These are phyloP conservation scores for Nidula niveotomentosa DNA, from an alignment of 1,284 basidiomycete genomes.

Conservation along the genomic window DNA sequence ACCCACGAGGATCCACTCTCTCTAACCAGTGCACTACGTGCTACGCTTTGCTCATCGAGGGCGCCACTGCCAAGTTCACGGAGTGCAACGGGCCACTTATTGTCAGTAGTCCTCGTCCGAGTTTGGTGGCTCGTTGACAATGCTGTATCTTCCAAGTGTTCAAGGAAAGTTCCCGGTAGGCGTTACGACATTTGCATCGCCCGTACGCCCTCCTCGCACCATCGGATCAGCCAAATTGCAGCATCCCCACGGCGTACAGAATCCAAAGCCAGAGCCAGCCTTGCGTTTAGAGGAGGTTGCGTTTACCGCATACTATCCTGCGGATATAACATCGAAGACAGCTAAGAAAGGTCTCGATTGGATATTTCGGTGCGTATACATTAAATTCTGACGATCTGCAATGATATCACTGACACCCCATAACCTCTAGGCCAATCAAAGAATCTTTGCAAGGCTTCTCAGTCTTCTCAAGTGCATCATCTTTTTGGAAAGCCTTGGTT, in stretches of 20 bases:
- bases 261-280: slow-evolving; percentile 28
- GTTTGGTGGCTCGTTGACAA: slow-evolving; percentile 5
- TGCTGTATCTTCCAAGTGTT: slow-evolving; percentile 43
- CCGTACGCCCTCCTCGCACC: slow-evolving; percentile 32
- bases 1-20: no score
- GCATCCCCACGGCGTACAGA: slow-evolving; percentile 2
- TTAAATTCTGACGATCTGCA: not conserved
- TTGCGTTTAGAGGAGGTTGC: slow-evolving; percentile 54
- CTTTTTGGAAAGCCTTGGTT: not conserved
- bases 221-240: slow-evolving; percentile 41
- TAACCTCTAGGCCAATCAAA: slow-evolving; percentile 34
- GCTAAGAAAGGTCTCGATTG: slow-evolving; percentile 44
- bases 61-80: no score
- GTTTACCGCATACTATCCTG: slow-evolving; percentile 63
- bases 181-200: slow-evolving; percentile 48
- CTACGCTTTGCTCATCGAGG: no score
- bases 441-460: slow-evolving; percentile 43
- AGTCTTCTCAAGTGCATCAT: slow-evolving; percentile 34
- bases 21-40: no score
- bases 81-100: no score
- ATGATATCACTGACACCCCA: slow-evolving; percentile 1
- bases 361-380: slow-evolving; percentile 44
- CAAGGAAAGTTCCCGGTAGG: slow-evolving; percentile 52
- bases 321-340: slow-evolving; percentile 26
- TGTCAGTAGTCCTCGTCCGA: no score